Evolutionary conservation across 139 green algal species (phyloP), one percentile per base, ranked within the genome.

Genomic region (Chlamydomonas asymmetrica): DNA sequence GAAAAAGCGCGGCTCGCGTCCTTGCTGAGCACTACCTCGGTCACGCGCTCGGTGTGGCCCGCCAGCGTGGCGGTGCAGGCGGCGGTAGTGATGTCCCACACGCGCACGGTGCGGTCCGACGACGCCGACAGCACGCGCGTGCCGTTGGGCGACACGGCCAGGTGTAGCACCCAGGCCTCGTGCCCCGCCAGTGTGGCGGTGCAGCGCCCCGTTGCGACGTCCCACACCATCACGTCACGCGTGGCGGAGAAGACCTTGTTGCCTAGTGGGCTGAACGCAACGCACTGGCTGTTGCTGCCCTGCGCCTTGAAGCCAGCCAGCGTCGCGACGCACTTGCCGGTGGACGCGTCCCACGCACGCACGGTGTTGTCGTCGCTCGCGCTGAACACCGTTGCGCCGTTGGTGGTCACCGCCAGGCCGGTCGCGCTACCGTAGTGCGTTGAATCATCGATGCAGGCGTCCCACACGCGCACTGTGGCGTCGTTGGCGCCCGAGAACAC

Each of bases 211-310:
- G 41, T 38, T 7, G 71, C 59, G 40, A 59, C 59, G 71, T 77
- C 71, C 71, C 71, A 77, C 41, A 77, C 71, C 2, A 57, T 57
- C 59, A 77, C 59, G 27, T 77, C 71, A 32, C 61, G 59, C 23
- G 56, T 63, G 32, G 59, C 41, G 43, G 41, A 70, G 7, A 59
- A 57, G 27, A 77, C 59, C 41, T 70, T 41, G 59, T 77, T 77
- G 41, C 71, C 71, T 29, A 16, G 50, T 22, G 31, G 18, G 41
- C 69, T 59, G 32, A 50, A 77, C 71, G 68, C 71, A 5, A 77
- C 59, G 0, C 25, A 3, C 6, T 29, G 61, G 1, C 68, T 43
- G 23, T 7, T 59, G 41, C 71, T 59, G 9, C 4, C 62, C 59
- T 69, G 59, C 29, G 59, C 71, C 37, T 64, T 64, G 41, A 77